These are phyloP conservation scores for Psidium guajava DNA, from an alignment of 345 rosid genomes.

Conservation along the genomic window DNA sequence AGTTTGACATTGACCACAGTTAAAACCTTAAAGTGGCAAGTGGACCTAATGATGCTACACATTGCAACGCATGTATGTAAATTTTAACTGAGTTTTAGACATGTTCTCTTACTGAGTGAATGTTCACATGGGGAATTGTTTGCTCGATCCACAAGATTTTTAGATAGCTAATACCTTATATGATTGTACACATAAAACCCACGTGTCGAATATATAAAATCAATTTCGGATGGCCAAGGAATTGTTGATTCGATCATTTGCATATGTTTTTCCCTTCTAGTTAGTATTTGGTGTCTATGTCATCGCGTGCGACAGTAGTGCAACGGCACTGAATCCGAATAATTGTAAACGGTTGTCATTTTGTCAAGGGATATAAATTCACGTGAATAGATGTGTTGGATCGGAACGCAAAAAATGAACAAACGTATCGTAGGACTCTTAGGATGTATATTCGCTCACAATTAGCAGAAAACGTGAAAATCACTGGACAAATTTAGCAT, in stretches of 20 bases:
- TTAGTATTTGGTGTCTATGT: neutral
- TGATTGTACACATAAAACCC: too few relatives aligned
- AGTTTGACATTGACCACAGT: neutral
- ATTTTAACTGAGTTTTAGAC: neutral
- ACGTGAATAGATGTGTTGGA: fast-evolving
- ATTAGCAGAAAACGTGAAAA: too few relatives aligned
- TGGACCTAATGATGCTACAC: neutral
- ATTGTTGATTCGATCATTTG: neutral
- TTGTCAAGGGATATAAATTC: fast-evolving
- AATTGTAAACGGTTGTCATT: too few relatives aligned
- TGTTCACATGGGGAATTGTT: neutral
- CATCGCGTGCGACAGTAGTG: neutral
- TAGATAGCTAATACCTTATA: too few relatives aligned
- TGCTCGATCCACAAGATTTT: too few relatives aligned
- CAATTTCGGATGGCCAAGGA: neutral
- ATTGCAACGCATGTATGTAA: neutral
- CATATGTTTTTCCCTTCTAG: neutral
- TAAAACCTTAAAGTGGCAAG: neutral
- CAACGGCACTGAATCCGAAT: neutral
- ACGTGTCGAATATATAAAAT: neutral
- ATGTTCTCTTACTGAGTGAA: neutral
- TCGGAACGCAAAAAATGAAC: too few relatives aligned
- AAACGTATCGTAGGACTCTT: too few relatives aligned
- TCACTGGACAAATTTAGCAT: too few relatives aligned
- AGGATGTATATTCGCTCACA: too few relatives aligned